A percentile compares a stretch with the other conserved stretches of the same genome.
Conservation (phyloP, 2,329 filamentous ascomycete genomes). For the Apiospora rasikravindrae region DNA sequence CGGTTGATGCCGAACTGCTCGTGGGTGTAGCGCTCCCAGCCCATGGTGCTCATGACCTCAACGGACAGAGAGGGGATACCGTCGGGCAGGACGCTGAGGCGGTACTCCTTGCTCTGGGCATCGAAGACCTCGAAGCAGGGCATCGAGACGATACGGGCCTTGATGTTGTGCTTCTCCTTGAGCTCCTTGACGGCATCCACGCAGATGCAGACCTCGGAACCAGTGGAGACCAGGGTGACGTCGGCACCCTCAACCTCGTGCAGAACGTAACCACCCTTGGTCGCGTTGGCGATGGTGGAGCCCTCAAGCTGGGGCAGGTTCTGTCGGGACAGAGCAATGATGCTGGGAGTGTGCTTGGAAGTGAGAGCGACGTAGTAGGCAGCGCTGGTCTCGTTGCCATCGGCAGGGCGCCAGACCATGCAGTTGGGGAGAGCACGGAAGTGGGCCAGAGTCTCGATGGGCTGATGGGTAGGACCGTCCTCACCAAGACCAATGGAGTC, state of each 20-base stretch:
- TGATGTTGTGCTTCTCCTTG: slow-evolving; percentile 84
- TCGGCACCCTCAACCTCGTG: slow-evolving; percentile 84
- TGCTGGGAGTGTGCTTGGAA: slow-evolving; percentile 86
- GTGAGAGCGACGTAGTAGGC: slow-evolving; percentile 97
- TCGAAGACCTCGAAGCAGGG: slow-evolving; percentile 99
- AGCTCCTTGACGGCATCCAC: slow-evolving; percentile 92
- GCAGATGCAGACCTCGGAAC: slow-evolving; percentile 93
- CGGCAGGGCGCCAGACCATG: slow-evolving; percentile 99
- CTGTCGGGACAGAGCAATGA: slow-evolving; percentile 94
- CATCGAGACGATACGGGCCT: slow-evolving; percentile 90
- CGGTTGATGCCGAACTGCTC: slow-evolving; percentile 99
- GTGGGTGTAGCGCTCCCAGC: slow-evolving; percentile 98
- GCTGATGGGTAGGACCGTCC: slow-evolving; percentile 98
- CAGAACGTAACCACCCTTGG: slow-evolving; percentile 94
- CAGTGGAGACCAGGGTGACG: slow-evolving; percentile 90
- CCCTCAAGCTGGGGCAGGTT: slow-evolving; percentile 97
- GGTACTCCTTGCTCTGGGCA: slow-evolving; percentile 91
- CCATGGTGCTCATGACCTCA: slow-evolving; percentile 96
- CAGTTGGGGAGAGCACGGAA: slow-evolving; percentile 99
- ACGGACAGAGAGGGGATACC: slow-evolving; percentile 92
- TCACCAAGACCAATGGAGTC: slow-evolving; percentile 99
- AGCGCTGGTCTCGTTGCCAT: slow-evolving; percentile 97
- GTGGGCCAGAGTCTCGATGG: slow-evolving; percentile 96
- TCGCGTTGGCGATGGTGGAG: slow-evolving; percentile 84
- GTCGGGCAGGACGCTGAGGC: slow-evolving; percentile 88